Evolutionary conservation across 495 filamentous ascomycete species (phyloP).

Genomic region (Aspergillus leporis): DNA sequence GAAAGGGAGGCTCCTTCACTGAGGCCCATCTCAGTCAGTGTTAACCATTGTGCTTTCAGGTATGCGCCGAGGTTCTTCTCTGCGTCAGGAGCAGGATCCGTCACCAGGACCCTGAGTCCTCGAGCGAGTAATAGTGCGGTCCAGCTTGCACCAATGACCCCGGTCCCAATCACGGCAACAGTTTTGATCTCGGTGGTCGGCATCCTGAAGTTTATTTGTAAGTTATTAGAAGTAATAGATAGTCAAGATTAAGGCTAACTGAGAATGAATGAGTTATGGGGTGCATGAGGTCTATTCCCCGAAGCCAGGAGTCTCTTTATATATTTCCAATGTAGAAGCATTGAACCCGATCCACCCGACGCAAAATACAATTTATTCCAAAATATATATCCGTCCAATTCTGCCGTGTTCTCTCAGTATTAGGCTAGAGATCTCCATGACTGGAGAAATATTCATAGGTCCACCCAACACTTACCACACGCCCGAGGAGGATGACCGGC

Average conservation of each 20-base stretch:
- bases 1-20: conserved; percentile 7
- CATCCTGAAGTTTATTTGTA: background rate
- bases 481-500: background rate
- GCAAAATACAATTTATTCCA: no score
- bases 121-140: conserved; percentile 22
- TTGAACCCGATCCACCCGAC: no score
- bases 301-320: no score
- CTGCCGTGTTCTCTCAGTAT: background rate
- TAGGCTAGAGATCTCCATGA: background rate
- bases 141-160: conserved; percentile 27
- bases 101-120: conserved; percentile 22
- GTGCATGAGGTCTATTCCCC: no score
- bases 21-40: conserved; percentile 5
- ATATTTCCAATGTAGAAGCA: no score
- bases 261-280: no score
- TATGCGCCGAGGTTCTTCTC: conserved; percentile 15
- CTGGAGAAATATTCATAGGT: background rate
- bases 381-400: background rate
- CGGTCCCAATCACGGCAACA: conserved; percentile 23
- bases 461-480: background rate
- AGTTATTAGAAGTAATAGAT: background rate
- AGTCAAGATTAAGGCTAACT: no score
- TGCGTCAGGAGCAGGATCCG: conserved; percentile 24
- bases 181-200: conserved; percentile 12
- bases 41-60: conserved; percentile 12